Evolutionary conservation across 2,329 filamentous ascomycete genomes (phyloP).

Genomic region (Colletotrichum eleusines): DNA sequence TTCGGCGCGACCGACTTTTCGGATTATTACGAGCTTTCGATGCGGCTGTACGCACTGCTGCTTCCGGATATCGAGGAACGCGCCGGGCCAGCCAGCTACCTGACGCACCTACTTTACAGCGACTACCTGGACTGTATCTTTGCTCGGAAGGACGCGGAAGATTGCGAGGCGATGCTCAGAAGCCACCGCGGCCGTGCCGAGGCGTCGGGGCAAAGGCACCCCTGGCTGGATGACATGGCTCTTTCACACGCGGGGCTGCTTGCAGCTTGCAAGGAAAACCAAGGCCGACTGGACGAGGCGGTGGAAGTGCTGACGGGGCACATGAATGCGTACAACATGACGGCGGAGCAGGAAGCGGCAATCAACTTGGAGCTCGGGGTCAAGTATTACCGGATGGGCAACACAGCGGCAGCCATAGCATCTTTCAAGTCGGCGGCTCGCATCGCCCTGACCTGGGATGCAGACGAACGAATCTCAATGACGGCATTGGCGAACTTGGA

Average conservation of each 20-base stretch:
- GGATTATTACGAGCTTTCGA: conserved; percentile 51
- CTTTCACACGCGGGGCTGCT: conserved; percentile 49
- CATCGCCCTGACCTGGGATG: conserved; percentile 46
- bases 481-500: conserved; percentile 53
- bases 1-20: conserved; percentile 49
- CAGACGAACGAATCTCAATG: conserved; percentile 50
- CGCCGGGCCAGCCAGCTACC: conserved; percentile 49
- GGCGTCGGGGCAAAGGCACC: conserved; percentile 47
- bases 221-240: conserved; percentile 50
- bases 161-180: conserved; percentile 48
- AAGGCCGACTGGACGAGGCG: conserved; percentile 48
- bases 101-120: conserved; percentile 51
- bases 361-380: conserved; percentile 50
- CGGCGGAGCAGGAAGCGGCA: conserved; percentile 49
- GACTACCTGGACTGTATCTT: conserved; percentile 52
- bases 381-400: conserved; percentile 48
- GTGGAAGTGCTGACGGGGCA: conserved; percentile 46
- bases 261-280: conserved; percentile 48
- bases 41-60: conserved; percentile 49
- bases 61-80: conserved; percentile 49
- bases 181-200: conserved; percentile 48
- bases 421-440: conserved; percentile 49
- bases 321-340: conserved; percentile 48
- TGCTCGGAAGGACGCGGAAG: conserved; percentile 45
- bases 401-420: conserved; percentile 47